Base-by-base conservation (phyloP, 306 rosid species). In the Erythrophleum fordii region DNA sequence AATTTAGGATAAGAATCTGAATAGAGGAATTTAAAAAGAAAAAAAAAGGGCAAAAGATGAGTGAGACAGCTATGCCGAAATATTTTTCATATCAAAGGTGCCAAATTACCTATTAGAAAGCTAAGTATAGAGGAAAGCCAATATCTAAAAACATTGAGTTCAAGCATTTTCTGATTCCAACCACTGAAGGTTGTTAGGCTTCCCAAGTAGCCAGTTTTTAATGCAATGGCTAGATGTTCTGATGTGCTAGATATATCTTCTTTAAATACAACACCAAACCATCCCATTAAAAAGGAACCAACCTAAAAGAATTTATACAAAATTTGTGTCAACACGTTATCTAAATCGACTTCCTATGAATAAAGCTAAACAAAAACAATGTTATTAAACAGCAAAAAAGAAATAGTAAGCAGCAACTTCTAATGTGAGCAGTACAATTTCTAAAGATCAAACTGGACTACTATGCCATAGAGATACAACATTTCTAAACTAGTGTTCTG, bases 81-180 rank as follows among this genome's bases (percentile, higher is more conserved):
- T 18, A 55, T 28, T 29, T 45, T 42, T 25, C 59, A 3, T 44
- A 41, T 17, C 76, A n/a, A 65, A 29, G 20, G 49, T 26, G 45
- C 44, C 41, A 52, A 35, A 48, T 83, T 82, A 89, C 95, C 96
- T 81, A 89, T 45, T 22, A 91, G 64, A 77, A 86, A 87, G 34
- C 96, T 92, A 44, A 91, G 87, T 35, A 84, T 29, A 61, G 83
- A 62, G 6, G 66, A 83, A 49, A 85, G 84, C 93, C 91, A 89
- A 34, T 73, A 88, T 81, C 90, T 90, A 41, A 82, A 75, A 46
- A 77, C 85, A 58, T 79, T 78, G 59, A 91, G 91, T 66, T 91
- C 93, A 69, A 91, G 77, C 95, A 91, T 89, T 82, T 89, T 75
- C 87, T 91, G 95, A 76, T 87, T 87, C 95, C 93, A 91, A 76